Conservation (phyloP, 2,329 filamentous ascomycete genomes). For the Aspergillus pseudotamarii region DNA sequence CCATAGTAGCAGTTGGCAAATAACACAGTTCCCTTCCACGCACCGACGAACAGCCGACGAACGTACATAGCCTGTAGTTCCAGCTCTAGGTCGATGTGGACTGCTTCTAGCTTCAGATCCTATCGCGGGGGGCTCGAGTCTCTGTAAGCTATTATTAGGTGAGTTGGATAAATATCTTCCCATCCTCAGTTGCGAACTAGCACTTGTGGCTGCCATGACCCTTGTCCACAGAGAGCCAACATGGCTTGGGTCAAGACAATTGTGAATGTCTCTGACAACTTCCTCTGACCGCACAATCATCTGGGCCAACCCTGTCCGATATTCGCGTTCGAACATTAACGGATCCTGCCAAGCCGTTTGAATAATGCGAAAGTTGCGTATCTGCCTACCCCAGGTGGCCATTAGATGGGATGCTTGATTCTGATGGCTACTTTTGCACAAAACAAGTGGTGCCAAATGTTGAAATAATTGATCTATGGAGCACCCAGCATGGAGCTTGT, state of each 20-base stretch:
- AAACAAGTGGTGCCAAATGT: slow-evolving; percentile 25
- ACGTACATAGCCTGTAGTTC: too few relatives aligned
- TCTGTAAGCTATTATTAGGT: neutral
- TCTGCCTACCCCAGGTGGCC: neutral
- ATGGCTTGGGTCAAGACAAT: too few relatives aligned
- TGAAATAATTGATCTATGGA: slow-evolving; percentile 19
- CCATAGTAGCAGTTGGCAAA: neutral
- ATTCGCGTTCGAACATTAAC: neutral
- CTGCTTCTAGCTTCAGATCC: neutral
- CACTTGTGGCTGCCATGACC: too few relatives aligned
- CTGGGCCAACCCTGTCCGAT: neutral
- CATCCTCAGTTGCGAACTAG: too few relatives aligned
- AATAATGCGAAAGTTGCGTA: neutral
- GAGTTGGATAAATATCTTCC: neutral
- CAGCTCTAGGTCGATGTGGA: neutral
- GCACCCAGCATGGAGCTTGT: slow-evolving; percentile 13
- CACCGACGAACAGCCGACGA: neutral
- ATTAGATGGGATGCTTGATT: slow-evolving; percentile 18
- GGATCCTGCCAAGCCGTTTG: too few relatives aligned
- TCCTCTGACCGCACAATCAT: neutral
- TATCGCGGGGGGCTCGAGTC: too few relatives aligned
- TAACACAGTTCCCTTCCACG: neutral
- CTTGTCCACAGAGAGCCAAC: too few relatives aligned
- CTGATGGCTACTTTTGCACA: slow-evolving; percentile 26
- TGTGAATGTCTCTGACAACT: too few relatives aligned